phyloP scores from a whole-genome alignment of 345 rosid genomes.

The Psidium guajava region DNA sequence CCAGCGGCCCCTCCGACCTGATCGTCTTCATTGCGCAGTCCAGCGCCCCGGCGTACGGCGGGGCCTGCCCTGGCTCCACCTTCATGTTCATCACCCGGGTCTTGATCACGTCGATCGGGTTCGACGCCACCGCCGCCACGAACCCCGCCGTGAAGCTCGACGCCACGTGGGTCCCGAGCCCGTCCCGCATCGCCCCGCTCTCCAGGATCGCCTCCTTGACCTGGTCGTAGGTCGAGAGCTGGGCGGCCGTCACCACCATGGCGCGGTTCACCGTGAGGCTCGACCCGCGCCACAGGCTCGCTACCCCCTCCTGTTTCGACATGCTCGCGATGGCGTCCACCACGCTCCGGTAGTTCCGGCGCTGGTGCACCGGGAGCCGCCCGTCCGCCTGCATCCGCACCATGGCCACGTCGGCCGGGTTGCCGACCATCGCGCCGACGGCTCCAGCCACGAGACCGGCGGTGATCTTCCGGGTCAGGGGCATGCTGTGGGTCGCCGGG shows the following conservation, averaged over 20 bases:
- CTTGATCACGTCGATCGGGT: constrained; percentile 76
- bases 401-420: constrained; percentile 86
- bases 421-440: constrained; percentile 66
- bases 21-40: constrained; percentile 68
- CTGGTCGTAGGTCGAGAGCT: constrained; percentile 70
- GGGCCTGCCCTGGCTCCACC: constrained; percentile 37
- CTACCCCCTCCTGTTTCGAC: constrained; percentile 51
- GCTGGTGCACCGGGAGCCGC: constrained; percentile 43
- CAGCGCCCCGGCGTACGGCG: constrained; percentile 44
- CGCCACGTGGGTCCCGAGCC: constrained; percentile 60
- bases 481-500: constrained; percentile 34
- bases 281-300: constrained; percentile 74
- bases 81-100: constrained; percentile 88
- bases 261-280: constrained; percentile 64
- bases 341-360: constrained; percentile 61
- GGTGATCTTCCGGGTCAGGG: constrained; percentile 39
- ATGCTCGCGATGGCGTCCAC: constrained; percentile 54
- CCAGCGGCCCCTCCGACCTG: constrained; percentile 51
- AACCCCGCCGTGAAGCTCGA: constrained; percentile 73
- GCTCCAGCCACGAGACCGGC: constrained; percentile 64
- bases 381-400: constrained; percentile 88
- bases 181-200: constrained; percentile 39
- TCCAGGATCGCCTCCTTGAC: constrained; percentile 46
- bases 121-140: constrained; percentile 72
- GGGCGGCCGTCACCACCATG: constrained; percentile 72